Conservation (phyloP, 202 grass and related monocot genomes). For the Setaria viridis region DNA sequence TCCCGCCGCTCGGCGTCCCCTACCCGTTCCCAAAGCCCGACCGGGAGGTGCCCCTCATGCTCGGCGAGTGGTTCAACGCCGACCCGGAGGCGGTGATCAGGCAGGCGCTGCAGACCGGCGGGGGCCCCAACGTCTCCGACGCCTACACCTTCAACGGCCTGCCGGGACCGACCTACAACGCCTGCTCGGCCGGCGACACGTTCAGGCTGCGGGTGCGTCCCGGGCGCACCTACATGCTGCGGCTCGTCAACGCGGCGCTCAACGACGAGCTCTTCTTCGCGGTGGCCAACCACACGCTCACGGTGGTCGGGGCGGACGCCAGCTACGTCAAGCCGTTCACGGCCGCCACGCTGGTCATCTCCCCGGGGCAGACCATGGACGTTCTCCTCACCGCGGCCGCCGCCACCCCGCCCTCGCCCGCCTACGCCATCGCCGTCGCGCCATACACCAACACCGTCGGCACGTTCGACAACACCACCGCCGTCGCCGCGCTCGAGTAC, state of each 20-base stretch:
- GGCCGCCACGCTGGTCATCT: constrained; percentile 57
- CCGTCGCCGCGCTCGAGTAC: constrained; percentile 62
- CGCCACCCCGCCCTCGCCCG: constrained; percentile 9
- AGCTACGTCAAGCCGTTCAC: constrained; percentile 74
- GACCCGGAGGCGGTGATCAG: constrained; percentile 70
- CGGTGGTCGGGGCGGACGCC: constrained; percentile 72
- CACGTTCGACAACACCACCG: constrained; percentile 86
- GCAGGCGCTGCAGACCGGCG: constrained; percentile 64
- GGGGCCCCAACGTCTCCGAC: constrained; percentile 74
- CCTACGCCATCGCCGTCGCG: constrained; percentile 58
- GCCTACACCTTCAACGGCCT: constrained; percentile 80
- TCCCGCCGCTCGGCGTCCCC: constrained; percentile 53
- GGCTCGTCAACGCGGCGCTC: constrained; percentile 83
- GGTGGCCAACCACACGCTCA: constrained; percentile 75
- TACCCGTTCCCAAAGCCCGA: constrained; percentile 82
- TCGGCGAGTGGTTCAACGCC: constrained; percentile 83
- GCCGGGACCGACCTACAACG: constrained; percentile 64
- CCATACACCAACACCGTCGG: constrained; percentile 66
- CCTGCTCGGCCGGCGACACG: constrained; percentile 57
- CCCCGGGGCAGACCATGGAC: constrained; percentile 75
- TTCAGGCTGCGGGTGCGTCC: constrained; percentile 60
- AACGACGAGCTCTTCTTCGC: constrained; percentile 89
- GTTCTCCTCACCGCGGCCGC: constrained; percentile 61
- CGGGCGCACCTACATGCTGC: constrained; percentile 65
- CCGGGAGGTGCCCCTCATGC: constrained; percentile 63